These are phyloP conservation scores for Magnaporthiopsis poae DNA, from an alignment of 2,329 filamentous ascomycete species.

Conservation along the genomic window DNA sequence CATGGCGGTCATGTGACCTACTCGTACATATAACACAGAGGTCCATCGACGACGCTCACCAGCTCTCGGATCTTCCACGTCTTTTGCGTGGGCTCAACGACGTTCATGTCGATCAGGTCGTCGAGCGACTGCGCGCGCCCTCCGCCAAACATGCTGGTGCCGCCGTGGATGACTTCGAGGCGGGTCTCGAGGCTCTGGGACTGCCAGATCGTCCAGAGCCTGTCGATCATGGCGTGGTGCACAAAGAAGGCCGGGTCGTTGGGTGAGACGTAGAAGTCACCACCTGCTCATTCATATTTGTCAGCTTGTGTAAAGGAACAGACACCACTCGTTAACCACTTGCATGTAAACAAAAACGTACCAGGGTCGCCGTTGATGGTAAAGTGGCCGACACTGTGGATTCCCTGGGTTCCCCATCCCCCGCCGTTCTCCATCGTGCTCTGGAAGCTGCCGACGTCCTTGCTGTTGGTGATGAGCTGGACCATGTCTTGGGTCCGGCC, in stretches of 20 bases:
- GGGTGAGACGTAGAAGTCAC: slow-evolving; percentile 29
- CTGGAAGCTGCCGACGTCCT: slow-evolving; percentile 33
- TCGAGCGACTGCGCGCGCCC: slow-evolving; percentile 17
- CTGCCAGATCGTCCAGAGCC: slow-evolving; percentile 23
- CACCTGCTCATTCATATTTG: slow-evolving; percentile 10
- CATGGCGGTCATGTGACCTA: slow-evolving; percentile 3
- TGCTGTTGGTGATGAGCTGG: slow-evolving; percentile 27
- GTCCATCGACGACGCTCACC: slow-evolving; percentile 19
- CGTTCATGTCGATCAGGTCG: slow-evolving; percentile 18
- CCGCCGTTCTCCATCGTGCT: slow-evolving; percentile 28
- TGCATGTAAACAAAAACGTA: no score
- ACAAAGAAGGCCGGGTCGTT: slow-evolving; percentile 23
- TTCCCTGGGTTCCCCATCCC: slow-evolving; percentile 18
- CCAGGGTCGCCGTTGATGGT: slow-evolving; percentile 30
- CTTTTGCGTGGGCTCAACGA: slow-evolving; percentile 10
- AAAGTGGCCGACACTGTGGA: slow-evolving; percentile 23
- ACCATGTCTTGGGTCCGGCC: slow-evolving; percentile 21
- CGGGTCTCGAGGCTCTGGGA: slow-evolving; percentile 19
- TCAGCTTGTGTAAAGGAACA: no score
- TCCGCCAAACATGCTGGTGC: slow-evolving; percentile 20
- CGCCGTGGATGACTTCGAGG: slow-evolving; percentile 19
- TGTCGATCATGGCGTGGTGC: slow-evolving; percentile 21
- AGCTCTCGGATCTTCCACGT: slow-evolving; percentile 18
- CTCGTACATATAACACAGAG: slow-evolving; percentile 22
- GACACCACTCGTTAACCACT: no score